Conservation (phyloP, 2,329 filamentous ascomycete genomes). For the Ophiostoma pallidulum region DNA sequence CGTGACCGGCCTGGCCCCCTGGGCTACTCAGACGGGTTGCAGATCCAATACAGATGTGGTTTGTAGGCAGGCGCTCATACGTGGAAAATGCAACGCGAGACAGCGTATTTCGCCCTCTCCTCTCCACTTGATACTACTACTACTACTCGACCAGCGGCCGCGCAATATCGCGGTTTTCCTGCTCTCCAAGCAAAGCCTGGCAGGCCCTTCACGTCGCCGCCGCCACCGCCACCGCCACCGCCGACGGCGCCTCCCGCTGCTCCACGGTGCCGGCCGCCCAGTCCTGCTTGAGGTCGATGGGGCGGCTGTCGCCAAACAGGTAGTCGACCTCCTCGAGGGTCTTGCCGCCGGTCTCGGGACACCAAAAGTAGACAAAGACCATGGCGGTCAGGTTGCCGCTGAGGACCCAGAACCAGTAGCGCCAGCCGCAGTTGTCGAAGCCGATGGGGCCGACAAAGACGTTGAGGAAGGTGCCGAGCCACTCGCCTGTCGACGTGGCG, state of each 20-base stretch:
- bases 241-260: not conserved
- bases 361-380: conserved; percentile 2
- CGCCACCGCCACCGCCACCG: too few relatives aligned
- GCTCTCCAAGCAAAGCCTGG: too few relatives aligned
- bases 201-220: too few relatives aligned
- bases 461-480: not conserved
- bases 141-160: too few relatives aligned
- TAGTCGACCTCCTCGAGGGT: conserved; percentile 3
- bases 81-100: too few relatives aligned
- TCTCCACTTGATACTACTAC: too few relatives aligned
- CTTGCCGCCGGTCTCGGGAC: conserved; percentile 2
- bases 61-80: too few relatives aligned
- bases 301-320: not conserved
- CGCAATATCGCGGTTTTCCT: too few relatives aligned
- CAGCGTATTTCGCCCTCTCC: too few relatives aligned
- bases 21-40: too few relatives aligned
- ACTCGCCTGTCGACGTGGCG: not conserved
- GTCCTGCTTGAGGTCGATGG: not conserved
- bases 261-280: not conserved
- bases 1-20: too few relatives aligned
- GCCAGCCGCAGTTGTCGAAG: conserved; percentile 2
- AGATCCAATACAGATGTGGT: too few relatives aligned
- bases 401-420: conserved; percentile 2
- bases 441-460: conserved; percentile 5
- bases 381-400: not conserved